Evolutionary conservation across 1,284 basidiomycete genomes (phyloP).

Genomic region (Quambalaria eucalypti): DNA sequence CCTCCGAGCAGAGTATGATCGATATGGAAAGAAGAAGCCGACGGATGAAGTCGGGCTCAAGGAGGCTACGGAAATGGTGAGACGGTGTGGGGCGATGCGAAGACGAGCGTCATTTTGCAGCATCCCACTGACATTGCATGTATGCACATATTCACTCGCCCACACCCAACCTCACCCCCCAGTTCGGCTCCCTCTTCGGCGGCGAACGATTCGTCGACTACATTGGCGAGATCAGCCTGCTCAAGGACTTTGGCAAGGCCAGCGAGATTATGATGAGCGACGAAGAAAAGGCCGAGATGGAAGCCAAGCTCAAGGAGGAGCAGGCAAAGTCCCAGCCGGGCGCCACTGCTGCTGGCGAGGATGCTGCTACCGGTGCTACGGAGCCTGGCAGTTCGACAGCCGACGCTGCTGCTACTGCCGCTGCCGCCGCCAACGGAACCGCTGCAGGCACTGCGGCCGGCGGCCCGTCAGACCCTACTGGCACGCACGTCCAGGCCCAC

Average conservation of each 20-base stretch:
- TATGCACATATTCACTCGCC: neutral
- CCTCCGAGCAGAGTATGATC: slow-evolving; percentile 81
- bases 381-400: slow-evolving; percentile 17
- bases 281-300: slow-evolving; percentile 80
- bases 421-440: slow-evolving; percentile 18
- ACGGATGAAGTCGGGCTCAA: slow-evolving; percentile 45
- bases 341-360: slow-evolving; percentile 8
- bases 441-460: neutral
- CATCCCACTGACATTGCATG: neutral
- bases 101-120: neutral
- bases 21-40: slow-evolving; percentile 68
- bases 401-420: slow-evolving; percentile 39
- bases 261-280: slow-evolving; percentile 58
- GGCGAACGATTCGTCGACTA: slow-evolving; percentile 45
- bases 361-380: slow-evolving; percentile 12
- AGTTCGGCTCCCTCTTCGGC: slow-evolving; percentile 46
- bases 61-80: slow-evolving; percentile 45
- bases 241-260: slow-evolving; percentile 47
- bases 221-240: slow-evolving; percentile 46
- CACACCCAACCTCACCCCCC: neutral
- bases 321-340: slow-evolving; percentile 12
- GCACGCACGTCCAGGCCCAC: slow-evolving; percentile 19
- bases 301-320: slow-evolving; percentile 57
- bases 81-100: no score
- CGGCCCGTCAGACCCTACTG: neutral